phyloP scores from a whole-genome alignment of 306 rosid species.

The Medicago truncatula region MtrunA17r5.0-ANR NC_053042.1:32022001-32022500 shows the following conservation, averaged over 20 bases:
- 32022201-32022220: background rate
- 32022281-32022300: background rate
- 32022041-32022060: background rate
- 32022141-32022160: background rate
- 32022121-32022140: constrained; percentile 10
- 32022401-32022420: background rate
- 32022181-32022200: background rate
- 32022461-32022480: constrained; percentile 10
- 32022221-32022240: background rate
- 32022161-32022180: constrained; percentile 10
- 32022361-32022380: background rate
- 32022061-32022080: background rate
- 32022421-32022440: background rate
- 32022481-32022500: background rate
- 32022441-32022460: background rate
- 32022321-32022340: background rate
- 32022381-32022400: background rate
- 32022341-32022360: background rate
- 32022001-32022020: background rate
- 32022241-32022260: background rate
- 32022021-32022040: background rate
- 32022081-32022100: background rate
- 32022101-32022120: constrained; percentile 6
- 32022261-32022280: background rate
- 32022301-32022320: background rate